phyloP scores from a whole-genome alignment of 768 basidiomycete species.

The Lactarius evosmus region DNA sequence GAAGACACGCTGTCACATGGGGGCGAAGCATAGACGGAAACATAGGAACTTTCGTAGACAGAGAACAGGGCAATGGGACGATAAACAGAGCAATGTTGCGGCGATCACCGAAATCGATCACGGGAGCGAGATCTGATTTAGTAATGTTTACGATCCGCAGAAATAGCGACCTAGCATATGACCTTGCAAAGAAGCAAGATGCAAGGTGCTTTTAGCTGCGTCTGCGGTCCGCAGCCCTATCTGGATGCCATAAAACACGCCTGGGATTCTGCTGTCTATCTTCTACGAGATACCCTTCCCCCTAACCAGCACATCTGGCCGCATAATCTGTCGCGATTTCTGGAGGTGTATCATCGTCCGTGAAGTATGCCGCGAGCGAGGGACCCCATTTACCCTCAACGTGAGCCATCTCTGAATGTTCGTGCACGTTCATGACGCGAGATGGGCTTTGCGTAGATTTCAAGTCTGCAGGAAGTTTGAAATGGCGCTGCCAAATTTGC shows the following conservation, averaged over 20 bases:
- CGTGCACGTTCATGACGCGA: background rate
- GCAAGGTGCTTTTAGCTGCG: no score
- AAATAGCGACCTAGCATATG: no score
- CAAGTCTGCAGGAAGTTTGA: conserved; percentile 24
- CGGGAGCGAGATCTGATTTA: no score
- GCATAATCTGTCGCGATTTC: background rate
- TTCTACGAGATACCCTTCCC: conserved; percentile 10
- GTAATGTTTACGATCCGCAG: no score
- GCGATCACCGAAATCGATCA: no score
- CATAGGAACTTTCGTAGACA: no score
- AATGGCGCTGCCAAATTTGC: conserved; percentile 37
- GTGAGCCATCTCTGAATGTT: background rate
- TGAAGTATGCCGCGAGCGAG: conserved; percentile 22
- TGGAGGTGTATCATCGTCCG: background rate
- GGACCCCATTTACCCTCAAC: conserved; percentile 1
- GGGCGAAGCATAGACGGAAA: no score
- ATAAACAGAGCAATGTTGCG: no score
- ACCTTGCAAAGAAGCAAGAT: no score
- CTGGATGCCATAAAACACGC: conserved; percentile 5
- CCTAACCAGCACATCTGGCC: background rate
- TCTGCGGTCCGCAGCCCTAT: no score
- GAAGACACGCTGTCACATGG: no score
- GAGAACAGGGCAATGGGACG: no score
- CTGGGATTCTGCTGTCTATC: conserved; percentile 17
- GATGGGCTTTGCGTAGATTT: conserved; percentile 28